These are phyloP conservation scores for Calonectria leucothoes DNA, from an alignment of 2,329 filamentous ascomycete genomes.

Conservation along the genomic window DNA sequence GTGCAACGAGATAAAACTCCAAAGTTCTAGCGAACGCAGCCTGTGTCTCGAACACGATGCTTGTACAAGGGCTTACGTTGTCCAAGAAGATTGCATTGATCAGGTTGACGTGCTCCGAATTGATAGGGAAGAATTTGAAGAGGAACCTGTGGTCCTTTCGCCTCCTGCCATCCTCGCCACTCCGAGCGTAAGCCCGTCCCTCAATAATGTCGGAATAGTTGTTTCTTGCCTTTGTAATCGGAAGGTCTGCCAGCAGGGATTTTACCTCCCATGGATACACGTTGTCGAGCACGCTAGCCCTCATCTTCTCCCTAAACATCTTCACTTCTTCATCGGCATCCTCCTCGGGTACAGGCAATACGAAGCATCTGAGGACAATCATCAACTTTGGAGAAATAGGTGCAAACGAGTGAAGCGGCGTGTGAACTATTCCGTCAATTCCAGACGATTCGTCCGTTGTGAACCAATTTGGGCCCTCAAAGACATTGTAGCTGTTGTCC, in stretches of 20 bases:
- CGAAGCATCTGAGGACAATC: not conserved
- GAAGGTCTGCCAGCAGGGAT: conserved; percentile 11
- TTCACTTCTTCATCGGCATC: not conserved
- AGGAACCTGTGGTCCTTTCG: conserved; percentile 5
- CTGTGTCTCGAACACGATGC: not conserved
- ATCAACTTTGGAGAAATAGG: conserved; percentile 9
- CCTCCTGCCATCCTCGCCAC: not conserved
- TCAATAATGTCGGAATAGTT: not conserved
- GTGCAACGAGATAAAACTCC: not conserved
- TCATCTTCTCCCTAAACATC: not conserved
- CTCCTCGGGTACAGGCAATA: not conserved
- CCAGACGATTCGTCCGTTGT: not conserved
- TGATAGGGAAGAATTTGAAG: conserved; percentile 11
- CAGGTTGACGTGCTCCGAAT: not conserved
- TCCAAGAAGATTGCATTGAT: conserved; percentile 10
- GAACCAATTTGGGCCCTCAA: not conserved
- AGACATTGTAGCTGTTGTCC: conserved; percentile 8
- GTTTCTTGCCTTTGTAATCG: conserved; percentile 8
- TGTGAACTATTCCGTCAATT: not conserved
- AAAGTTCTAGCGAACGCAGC: not conserved
- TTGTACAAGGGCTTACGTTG: not conserved
- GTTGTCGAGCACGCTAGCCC: not conserved
- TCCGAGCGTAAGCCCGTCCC: rapidly evolving
- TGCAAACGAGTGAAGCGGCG: not conserved
- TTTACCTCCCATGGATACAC: not conserved